Percentiles rank a stretch among this genome's conserved stretches.
Conservation (phyloP, 352 stramenopile species). For the Phytophthora boehmeriae region DNA sequence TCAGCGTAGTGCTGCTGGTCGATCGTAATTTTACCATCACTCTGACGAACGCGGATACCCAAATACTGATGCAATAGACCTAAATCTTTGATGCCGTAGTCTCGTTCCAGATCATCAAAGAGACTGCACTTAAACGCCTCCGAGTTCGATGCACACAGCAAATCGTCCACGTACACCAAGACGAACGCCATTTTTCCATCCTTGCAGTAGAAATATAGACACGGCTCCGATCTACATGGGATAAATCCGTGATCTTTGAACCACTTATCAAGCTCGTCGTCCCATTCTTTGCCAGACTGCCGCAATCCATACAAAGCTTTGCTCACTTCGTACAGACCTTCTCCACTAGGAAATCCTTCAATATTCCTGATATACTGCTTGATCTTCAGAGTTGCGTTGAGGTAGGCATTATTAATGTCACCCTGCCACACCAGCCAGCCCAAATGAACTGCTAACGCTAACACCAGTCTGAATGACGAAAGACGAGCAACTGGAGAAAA, state of each 20-base stretch:
- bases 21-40: not conserved
- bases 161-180: conserved; percentile 8
- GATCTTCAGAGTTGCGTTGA: not conserved
- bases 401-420: conserved; percentile 14
- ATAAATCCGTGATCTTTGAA: not conserved
- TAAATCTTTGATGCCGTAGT: conserved; percentile 3
- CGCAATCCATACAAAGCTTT: conserved; percentile 9
- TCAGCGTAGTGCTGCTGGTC: not conserved
- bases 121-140: conserved; percentile 10
- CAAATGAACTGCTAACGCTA: not conserved
- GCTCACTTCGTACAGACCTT: not conserved
- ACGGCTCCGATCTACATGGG: conserved; percentile 6
- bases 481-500: conserved; percentile 3
- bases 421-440: not conserved
- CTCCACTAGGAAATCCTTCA: not conserved
- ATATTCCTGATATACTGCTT: conserved; percentile 4
- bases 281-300: conserved; percentile 14
- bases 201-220: not conserved
- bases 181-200: conserved; percentile 6
- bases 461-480: not conserved
- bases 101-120: not conserved
- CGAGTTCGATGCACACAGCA: not conserved
- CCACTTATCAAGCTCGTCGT: conserved; percentile 3
- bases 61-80: conserved; percentile 1
- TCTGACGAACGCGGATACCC: conserved; percentile 4